Conservation (phyloP, 495 filamentous ascomycete species). For the Massariosphaeria phaeospora region DNA sequence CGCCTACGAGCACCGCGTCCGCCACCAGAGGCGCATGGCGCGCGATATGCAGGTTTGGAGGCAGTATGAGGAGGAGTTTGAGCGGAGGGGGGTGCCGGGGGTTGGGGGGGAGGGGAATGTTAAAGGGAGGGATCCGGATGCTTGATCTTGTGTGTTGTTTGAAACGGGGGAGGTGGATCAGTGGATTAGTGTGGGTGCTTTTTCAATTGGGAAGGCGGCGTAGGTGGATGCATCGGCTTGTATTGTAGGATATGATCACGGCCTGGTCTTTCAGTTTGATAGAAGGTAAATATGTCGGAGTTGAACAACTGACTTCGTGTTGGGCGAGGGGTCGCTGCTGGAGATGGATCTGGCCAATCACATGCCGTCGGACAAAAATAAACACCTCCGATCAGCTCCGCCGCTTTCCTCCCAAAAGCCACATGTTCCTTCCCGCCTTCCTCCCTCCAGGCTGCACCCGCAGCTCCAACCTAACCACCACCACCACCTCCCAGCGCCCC, state of each 20-base stretch:
- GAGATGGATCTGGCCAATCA: slow-evolving; percentile 19
- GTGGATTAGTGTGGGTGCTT: background rate
- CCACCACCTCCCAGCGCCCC: no score
- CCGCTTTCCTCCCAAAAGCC: slow-evolving; percentile 22
- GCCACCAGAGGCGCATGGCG: slow-evolving; percentile 59
- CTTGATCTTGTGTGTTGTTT: no score
- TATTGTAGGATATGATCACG: background rate
- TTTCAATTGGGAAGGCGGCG: background rate
- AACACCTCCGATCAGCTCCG: slow-evolving; percentile 13
- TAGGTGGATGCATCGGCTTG: background rate
- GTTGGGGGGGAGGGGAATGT: slow-evolving; percentile 32
- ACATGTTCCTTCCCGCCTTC: slow-evolving; percentile 3
- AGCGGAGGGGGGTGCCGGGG: slow-evolving; percentile 31
- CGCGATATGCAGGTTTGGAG: slow-evolving; percentile 60
- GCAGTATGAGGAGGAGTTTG: slow-evolving; percentile 41
- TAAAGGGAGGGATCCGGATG: slow-evolving; percentile 20
- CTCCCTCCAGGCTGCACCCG: slow-evolving; percentile 24
- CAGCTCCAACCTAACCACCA: slow-evolving; percentile 21
- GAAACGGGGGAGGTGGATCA: background rate
- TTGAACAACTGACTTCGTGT: no score
- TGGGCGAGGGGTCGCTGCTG: background rate
- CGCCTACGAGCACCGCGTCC: slow-evolving; percentile 58
- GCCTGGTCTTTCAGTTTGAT: background rate
- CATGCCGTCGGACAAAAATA: slow-evolving; percentile 1
- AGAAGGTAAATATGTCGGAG: background rate